Conservation (phyloP, 129 eudicot species). For the Lonicera japonica region DNA sequence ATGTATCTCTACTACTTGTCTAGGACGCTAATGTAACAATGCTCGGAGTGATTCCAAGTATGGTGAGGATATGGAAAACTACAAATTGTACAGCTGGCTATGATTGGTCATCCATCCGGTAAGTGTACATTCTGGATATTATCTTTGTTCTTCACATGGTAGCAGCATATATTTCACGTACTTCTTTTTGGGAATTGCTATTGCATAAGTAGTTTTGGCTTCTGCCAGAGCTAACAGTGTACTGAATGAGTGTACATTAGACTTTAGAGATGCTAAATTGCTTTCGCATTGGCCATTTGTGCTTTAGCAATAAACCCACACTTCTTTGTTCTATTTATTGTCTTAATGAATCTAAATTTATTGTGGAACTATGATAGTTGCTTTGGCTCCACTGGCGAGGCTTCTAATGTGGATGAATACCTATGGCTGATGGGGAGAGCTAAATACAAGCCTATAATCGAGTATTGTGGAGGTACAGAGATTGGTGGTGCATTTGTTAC, state of each 20-base stretch:
- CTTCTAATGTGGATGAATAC: slow-evolving; percentile 86
- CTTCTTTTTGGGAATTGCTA: too few relatives aligned
- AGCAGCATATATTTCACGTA: too few relatives aligned
- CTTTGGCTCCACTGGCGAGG: slow-evolving; percentile 97
- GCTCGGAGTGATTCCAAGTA: slow-evolving; percentile 92
- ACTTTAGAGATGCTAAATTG: too few relatives aligned
- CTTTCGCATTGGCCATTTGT: background rate
- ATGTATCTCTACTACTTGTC: slow-evolving; percentile 10
- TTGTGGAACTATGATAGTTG: slow-evolving; percentile 35
- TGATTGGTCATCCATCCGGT: slow-evolving; percentile 97
- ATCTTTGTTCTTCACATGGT: too few relatives aligned
- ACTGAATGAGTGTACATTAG: too few relatives aligned
- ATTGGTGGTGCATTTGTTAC: slow-evolving; percentile 90
- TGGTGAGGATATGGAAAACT: slow-evolving; percentile 88
- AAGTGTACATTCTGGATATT: slow-evolving; percentile 16
- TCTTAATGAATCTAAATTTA: background rate
- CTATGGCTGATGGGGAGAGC: slow-evolving; percentile 98
- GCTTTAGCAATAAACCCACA: background rate
- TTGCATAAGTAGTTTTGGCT: too few relatives aligned
- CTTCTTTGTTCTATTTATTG: background rate
- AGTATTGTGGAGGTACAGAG: slow-evolving; percentile 98
- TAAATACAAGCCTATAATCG: slow-evolving; percentile 79
- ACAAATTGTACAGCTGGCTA: slow-evolving; percentile 60
- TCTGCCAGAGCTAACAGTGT: too few relatives aligned
- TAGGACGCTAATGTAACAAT: slow-evolving; percentile 93